These are phyloP conservation scores for Paraconiothyrium brasiliense DNA, from an alignment of 2,329 filamentous ascomycete species.

Conservation along the genomic window DNA sequence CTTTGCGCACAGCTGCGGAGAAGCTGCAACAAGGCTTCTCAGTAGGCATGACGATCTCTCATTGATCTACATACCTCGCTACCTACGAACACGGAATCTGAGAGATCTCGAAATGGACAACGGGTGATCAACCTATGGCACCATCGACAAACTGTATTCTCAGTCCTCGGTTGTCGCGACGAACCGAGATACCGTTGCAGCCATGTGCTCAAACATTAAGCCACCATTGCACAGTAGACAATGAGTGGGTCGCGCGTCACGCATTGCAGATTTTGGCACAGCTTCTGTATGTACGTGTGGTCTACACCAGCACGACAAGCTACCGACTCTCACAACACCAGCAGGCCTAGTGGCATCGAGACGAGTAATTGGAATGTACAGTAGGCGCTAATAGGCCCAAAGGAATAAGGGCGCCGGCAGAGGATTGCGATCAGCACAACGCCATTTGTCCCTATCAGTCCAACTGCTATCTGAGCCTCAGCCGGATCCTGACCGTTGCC, in stretches of 20 bases:
- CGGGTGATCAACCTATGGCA: not conserved
- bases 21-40: not conserved
- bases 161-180: too few relatives aligned
- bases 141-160: not conserved
- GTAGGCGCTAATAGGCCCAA: not conserved
- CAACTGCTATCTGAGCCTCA: not conserved
- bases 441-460: not conserved
- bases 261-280: not conserved
- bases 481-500: not conserved
- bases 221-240: too few relatives aligned
- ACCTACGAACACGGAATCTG: not conserved
- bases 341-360: not conserved
- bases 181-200: too few relatives aligned
- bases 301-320: not conserved
- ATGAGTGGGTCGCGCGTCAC: too few relatives aligned
- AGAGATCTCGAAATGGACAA: not conserved
- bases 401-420: not conserved
- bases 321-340: not conserved
- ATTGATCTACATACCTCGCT: not conserved
- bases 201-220: too few relatives aligned
- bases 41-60: not conserved
- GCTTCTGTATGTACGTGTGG: not conserved
- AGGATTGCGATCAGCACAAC: slow-evolving; percentile 7
- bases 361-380: not conserved
- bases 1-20: not conserved